These are phyloP conservation scores for Cladophialophora chaetospira DNA, from an alignment of 2,329 filamentous ascomycete genomes.

Conservation along the genomic window DNA sequence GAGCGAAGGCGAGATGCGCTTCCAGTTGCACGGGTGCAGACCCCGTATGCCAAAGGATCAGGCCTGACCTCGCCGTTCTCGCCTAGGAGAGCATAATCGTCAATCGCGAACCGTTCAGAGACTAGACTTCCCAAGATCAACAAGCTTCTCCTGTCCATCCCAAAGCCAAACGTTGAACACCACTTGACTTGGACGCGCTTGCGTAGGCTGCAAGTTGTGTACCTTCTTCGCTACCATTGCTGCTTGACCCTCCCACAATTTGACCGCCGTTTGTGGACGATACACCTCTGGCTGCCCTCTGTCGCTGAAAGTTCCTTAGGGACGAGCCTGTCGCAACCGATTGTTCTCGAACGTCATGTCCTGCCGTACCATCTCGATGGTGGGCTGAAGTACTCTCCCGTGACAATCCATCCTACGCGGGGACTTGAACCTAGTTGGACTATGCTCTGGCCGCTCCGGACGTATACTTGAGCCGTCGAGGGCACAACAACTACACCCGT, in stretches of 20 bases:
- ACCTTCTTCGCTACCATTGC: slow-evolving; percentile 11
- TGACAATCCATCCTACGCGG: neutral
- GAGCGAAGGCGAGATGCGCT: neutral
- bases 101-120: slow-evolving; percentile 4
- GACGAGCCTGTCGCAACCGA: neutral
- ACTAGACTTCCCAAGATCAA: slow-evolving; percentile 9
- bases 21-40: neutral
- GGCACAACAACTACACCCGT: slow-evolving; percentile 12
- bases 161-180: slow-evolving; percentile 4
- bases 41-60: slow-evolving; percentile 4
- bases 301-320: neutral
- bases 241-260: neutral
- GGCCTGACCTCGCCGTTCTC: slow-evolving; percentile 12
- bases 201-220: slow-evolving; percentile 15
- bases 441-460: slow-evolving; percentile 8
- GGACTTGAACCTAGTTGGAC: neutral
- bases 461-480: slow-evolving; percentile 9
- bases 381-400: neutral
- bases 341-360: neutral
- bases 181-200: slow-evolving; percentile 8
- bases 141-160: slow-evolving; percentile 23
- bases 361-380: neutral
- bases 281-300: neutral
- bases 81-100: slow-evolving; percentile 7
- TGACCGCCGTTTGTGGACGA: neutral